Percentiles rank a stretch among this genome's conserved stretches.
phyloP scores from a whole-genome alignment of 1,284 basidiomycete genomes.

The Pholiota adiposa region DNA sequence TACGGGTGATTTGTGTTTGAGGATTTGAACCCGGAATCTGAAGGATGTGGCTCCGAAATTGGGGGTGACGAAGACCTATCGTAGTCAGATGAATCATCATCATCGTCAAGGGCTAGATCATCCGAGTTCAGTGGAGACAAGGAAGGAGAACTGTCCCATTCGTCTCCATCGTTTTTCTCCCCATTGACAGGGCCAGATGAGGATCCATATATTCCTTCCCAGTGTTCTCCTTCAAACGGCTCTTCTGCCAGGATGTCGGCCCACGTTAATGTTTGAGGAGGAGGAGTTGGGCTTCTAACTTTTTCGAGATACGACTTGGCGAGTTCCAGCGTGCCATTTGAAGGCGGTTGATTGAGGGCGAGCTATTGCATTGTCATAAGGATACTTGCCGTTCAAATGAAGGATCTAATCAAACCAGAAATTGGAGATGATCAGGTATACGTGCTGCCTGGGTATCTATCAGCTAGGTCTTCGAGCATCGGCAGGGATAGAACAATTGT shows the following conservation, averaged over 20 bases:
- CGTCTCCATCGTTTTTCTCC: constrained; percentile 38
- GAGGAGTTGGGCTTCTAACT: constrained; percentile 46
- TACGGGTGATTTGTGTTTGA: constrained; percentile 28
- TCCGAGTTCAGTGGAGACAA: constrained; percentile 51
- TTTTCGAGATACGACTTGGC: constrained; percentile 56
- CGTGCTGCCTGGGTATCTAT: constrained; percentile 47
- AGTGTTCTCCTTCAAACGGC: constrained; percentile 79
- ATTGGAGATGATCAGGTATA: constrained; percentile 70
- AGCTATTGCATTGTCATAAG: constrained; percentile 42
- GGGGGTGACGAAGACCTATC: constrained; percentile 12
- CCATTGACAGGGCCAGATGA: constrained; percentile 47
- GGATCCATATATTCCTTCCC: constrained; percentile 69
- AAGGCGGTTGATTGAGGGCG: constrained; percentile 57
- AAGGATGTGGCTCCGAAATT: constrained; percentile 8
- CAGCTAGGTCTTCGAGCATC: neutral
- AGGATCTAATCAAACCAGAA: constrained; percentile 56
- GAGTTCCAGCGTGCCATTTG: constrained; percentile 47
- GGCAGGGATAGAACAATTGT: too few relatives aligned
- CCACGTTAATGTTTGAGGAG: constrained; percentile 61
- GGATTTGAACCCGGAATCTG: constrained; percentile 8
- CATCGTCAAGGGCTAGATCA: constrained; percentile 42
- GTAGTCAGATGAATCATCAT: constrained; percentile 33
- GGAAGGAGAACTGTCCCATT: constrained; percentile 49
- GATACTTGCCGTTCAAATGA: neutral
- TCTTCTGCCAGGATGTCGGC: constrained; percentile 76